These are phyloP conservation scores for Neocatenulostroma microsporum DNA, from an alignment of 2,329 filamentous ascomycete genomes.

Conservation along the genomic window DNA sequence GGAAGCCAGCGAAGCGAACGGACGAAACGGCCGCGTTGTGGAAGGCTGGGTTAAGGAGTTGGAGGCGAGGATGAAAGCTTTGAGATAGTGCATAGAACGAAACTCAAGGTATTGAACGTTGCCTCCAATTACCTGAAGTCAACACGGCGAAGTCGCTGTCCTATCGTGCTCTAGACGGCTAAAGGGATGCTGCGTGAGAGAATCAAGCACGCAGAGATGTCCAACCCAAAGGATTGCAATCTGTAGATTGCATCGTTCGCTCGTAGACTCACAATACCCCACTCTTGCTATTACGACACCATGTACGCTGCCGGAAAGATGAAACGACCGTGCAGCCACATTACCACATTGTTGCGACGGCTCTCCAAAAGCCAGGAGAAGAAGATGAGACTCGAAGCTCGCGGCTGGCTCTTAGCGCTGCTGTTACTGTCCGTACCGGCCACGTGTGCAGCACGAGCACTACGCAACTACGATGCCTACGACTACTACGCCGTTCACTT, in stretches of 20 bases:
- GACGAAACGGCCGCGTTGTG: conserved; percentile 74
- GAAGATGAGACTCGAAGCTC: conserved; percentile 5
- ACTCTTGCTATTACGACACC: neutral
- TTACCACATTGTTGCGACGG: neutral
- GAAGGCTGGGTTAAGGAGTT: conserved; percentile 83
- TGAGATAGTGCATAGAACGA: too few relatives aligned
- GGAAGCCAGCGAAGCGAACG: conserved; percentile 61
- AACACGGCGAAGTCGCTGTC: too few relatives aligned
- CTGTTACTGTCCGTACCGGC: neutral
- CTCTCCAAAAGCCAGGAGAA: too few relatives aligned
- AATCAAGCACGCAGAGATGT: too few relatives aligned
- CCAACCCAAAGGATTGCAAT: too few relatives aligned
- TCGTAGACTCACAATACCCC: too few relatives aligned
- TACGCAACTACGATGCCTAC: conserved; percentile 55
- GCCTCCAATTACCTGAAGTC: too few relatives aligned
- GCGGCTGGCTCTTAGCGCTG: neutral
- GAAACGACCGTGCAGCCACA: too few relatives aligned
- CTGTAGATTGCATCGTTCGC: too few relatives aligned
- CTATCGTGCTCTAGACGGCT: too few relatives aligned
- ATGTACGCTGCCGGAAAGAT: neutral
- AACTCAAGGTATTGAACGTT: too few relatives aligned
- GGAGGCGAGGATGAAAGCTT: conserved; percentile 62
- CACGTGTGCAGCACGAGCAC: conserved; percentile 3
- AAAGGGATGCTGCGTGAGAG: too few relatives aligned
- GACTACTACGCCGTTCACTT: conserved; percentile 95